Evolutionary conservation across 441 rosid species (phyloP), one percentile per base, ranked within the genome.

Genomic region (Hura crepitans): DNA sequence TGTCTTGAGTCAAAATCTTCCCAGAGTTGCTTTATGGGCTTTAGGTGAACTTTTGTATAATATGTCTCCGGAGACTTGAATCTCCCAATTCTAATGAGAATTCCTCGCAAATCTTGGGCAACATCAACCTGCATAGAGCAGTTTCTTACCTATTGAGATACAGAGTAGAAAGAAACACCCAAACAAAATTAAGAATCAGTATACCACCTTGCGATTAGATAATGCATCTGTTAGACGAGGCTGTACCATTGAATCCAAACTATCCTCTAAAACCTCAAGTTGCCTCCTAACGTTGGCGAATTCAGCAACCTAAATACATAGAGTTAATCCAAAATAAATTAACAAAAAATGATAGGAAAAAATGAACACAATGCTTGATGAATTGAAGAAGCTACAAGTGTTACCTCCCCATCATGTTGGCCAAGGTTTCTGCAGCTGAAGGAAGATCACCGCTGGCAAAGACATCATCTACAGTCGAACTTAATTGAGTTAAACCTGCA

Each of bases 381-480:
- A 65, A 47, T 53, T 30, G 20, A 37, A 4, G 25, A 67, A 54
- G 39, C 37, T 60, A 39, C 37, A 25, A 65, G 58, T 2, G 67
- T 63, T 78, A 92, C 99, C 96, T 95, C 99, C 22, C 99, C 99
- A 17, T 89, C 99, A 95, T 95, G 81, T 89, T 92, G 71, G 99
- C 95, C 90, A 95, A 85, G 71, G 99, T 95, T 78, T 95, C 98
- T 25, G 99, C 99, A 54, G 99, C 99, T 50, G 89, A 92, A 65
- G 98, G 96, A 86, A 95, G 97, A 83, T 95, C 98, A 6, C 99
- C 98, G 23, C 97, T 92, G 47, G 96, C 92, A 75, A 95, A 95
- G 17, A 95, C 98, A 84, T 91, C 98, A 82, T 95, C 99, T 63
- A 95, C 99, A 1, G 98, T 95, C n/a, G 95, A 91, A 78, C 98